phyloP scores from a whole-genome alignment of 164 flowering plant genomes.

The Magnolia officinalis region DNA sequence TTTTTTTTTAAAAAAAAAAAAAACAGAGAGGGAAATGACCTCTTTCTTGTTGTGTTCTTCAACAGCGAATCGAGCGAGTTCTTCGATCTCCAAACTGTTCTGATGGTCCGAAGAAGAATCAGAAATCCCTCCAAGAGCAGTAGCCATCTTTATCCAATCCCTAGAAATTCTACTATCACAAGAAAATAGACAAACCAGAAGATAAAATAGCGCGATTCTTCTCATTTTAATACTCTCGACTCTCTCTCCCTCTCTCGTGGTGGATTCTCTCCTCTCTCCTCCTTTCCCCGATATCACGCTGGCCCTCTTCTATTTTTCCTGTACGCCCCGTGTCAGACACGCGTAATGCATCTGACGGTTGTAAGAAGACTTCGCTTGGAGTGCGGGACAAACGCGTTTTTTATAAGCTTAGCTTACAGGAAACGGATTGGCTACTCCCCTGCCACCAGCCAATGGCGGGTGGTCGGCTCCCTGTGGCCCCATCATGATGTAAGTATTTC shows the following conservation, averaged over 20 bases:
- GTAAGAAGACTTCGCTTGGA: not conserved
- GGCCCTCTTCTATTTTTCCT: not conserved
- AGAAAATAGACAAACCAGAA: not conserved
- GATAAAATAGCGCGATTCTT: not conserved
- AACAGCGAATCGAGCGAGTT: constrained; percentile 55
- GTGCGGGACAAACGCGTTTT: too few relatives aligned
- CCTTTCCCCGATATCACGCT: not conserved
- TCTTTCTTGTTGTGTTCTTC: constrained; percentile 67
- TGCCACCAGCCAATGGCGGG: too few relatives aligned
- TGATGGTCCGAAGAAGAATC: not conserved
- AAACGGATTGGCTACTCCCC: too few relatives aligned
- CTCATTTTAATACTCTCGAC: too few relatives aligned
- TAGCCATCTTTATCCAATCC: not conserved
- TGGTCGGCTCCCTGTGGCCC: too few relatives aligned
- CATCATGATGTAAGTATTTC: too few relatives aligned
- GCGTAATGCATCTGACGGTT: not conserved
- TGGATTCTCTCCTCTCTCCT: too few relatives aligned
- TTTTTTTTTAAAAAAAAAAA: too few relatives aligned
- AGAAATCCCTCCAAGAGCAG: constrained; percentile 8
- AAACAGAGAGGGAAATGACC: constrained; percentile 14
- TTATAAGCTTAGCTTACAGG: too few relatives aligned
- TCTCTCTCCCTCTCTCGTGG: too few relatives aligned
- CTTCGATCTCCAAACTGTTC: constrained; percentile 28
- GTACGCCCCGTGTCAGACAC: not conserved
- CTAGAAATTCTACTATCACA: not conserved